phyloP scores from a whole-genome alignment of 305 asterid species.

The Plantago coronopus region DNA sequence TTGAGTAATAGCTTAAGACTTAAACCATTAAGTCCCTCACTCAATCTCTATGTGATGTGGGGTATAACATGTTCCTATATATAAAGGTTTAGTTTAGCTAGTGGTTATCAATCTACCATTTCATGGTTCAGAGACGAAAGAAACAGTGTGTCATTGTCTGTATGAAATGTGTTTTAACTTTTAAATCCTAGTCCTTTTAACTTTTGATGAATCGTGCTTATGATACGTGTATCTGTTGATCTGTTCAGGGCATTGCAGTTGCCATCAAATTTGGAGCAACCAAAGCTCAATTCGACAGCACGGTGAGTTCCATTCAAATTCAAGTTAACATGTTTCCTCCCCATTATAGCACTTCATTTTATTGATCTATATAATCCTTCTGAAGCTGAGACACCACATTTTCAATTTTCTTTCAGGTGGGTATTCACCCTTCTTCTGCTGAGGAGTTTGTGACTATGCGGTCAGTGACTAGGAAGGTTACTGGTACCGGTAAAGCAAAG shows the following conservation, averaged over 20 bases:
- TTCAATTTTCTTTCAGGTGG: conserved; percentile 47
- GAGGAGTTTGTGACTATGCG: conserved; percentile 98
- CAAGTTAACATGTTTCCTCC: neutral
- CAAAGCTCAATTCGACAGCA: conserved; percentile 88
- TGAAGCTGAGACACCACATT: conserved; percentile 4
- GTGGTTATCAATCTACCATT: no score
- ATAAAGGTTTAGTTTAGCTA: no score
- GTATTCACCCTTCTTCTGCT: conserved; percentile 97
- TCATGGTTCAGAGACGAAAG: no score
- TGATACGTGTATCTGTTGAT: neutral
- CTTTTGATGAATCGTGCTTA: neutral
- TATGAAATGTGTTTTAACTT: neutral
- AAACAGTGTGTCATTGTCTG: no score
- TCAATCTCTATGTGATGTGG: no score
- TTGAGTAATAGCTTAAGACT: no score
- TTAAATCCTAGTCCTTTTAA: neutral
- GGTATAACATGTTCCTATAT: no score
- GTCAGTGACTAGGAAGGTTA: conserved; percentile 54
- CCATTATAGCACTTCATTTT: neutral
- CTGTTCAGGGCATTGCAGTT: conserved; percentile 76
- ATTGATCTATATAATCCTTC: neutral
- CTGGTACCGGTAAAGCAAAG: conserved; percentile 54
- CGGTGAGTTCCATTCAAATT: conserved; percentile 46
- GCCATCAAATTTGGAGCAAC: conserved; percentile 99
- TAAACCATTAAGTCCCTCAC: no score